Conservation (phyloP, 2,329 filamentous ascomycete genomes). For the Myriosclerotinia curreyana region DNA sequence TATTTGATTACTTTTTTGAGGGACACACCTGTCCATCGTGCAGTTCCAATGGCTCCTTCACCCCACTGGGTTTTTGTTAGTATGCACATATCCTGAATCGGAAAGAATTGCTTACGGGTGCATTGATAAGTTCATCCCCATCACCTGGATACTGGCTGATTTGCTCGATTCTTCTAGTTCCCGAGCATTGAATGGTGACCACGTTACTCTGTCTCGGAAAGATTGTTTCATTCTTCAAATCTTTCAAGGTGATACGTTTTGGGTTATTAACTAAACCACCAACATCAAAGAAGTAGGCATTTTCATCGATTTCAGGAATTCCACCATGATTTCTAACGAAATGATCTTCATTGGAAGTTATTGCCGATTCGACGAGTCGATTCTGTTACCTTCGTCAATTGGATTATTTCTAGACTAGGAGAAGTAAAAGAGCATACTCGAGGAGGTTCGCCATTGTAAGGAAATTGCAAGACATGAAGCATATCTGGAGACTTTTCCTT, state of each 20-base stretch:
- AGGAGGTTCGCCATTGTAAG: conserved; percentile 62
- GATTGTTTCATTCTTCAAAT: conserved; percentile 28
- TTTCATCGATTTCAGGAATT: conserved; percentile 60
- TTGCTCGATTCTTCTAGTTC: conserved; percentile 67
- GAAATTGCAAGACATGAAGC: conserved; percentile 60
- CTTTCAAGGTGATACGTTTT: conserved; percentile 27
- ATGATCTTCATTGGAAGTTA: conserved; percentile 61
- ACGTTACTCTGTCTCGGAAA: conserved; percentile 42
- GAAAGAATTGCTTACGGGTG: conserved; percentile 34
- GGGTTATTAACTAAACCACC: conserved; percentile 30
- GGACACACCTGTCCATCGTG: conserved; percentile 59
- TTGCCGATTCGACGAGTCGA: conserved; percentile 51
- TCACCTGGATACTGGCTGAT: conserved; percentile 63
- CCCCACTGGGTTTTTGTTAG: conserved; percentile 47
- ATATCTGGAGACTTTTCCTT: conserved; percentile 59
- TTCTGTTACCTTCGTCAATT: conserved; percentile 11
- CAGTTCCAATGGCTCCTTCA: conserved; percentile 66
- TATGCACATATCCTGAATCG: no score
- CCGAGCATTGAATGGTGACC: conserved; percentile 65
- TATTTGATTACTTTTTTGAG: conserved; percentile 69
- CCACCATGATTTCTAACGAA: conserved; percentile 73
- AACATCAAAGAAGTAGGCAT: conserved; percentile 29
- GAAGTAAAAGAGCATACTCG: conserved; percentile 33
- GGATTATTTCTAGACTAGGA: not conserved
- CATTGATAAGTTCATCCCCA: conserved; percentile 57